A percentile compares a stretch with the other conserved stretches of the same genome.
phyloP scores from a whole-genome alignment of 2,329 filamentous ascomycete species.

The Trichoderma asperellum region DNA sequence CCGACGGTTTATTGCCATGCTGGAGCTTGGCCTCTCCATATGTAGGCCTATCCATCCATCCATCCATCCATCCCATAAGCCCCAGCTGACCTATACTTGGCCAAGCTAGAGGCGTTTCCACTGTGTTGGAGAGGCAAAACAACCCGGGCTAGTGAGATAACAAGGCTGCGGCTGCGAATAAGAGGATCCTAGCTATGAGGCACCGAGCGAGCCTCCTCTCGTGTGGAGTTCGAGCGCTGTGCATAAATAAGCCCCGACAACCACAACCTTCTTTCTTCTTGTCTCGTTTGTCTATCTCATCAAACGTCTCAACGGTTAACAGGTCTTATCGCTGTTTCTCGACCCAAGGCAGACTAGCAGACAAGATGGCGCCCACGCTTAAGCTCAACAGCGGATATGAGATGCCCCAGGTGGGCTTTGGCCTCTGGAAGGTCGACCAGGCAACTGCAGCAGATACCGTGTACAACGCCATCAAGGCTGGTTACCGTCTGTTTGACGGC shows the following conservation, averaged over 20 bases:
- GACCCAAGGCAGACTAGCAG: slow-evolving; percentile 6
- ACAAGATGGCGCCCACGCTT: slow-evolving; percentile 51
- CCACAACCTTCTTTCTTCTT: slow-evolving; percentile 19
- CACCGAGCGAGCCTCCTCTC: slow-evolving; percentile 16
- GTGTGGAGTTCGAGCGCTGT: slow-evolving; percentile 23
- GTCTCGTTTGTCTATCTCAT: slow-evolving; percentile 13
- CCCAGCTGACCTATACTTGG: slow-evolving; percentile 26
- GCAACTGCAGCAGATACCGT: slow-evolving; percentile 73
- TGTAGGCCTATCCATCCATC: slow-evolving; percentile 15
- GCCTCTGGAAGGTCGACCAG: slow-evolving; percentile 83
- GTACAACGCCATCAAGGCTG: slow-evolving; percentile 72
- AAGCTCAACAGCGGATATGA: slow-evolving; percentile 68
- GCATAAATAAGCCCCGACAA: slow-evolving; percentile 23
- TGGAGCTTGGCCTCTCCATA: slow-evolving; percentile 2
- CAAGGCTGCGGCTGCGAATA: slow-evolving; percentile 23
- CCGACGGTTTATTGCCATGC: slow-evolving; percentile 21
- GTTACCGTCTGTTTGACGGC: slow-evolving; percentile 64
- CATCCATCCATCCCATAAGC: slow-evolving; percentile 3
- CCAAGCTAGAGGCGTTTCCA: not conserved
- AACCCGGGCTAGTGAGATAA: not conserved
- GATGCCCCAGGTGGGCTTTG: slow-evolving; percentile 78
- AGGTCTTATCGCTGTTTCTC: slow-evolving; percentile 21
- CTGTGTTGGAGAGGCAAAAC: not conserved
- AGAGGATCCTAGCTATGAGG: slow-evolving; percentile 8
- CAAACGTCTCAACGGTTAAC: not conserved